Conservation (phyloP, 73 alveolate genomes). For the Tetrahymena elliotti region DNA sequence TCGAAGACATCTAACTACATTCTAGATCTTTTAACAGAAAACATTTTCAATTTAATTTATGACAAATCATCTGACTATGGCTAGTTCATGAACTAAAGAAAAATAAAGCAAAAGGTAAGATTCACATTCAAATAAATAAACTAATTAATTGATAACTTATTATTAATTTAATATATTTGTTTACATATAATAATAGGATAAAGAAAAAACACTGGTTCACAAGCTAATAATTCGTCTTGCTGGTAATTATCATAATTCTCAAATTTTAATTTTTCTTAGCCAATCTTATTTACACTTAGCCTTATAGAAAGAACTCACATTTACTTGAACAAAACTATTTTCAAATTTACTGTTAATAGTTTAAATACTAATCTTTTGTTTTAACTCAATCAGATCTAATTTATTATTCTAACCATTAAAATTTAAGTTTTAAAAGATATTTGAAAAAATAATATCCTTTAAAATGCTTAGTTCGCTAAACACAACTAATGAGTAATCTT, state of each 20-base stretch:
- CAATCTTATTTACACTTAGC: too few relatives aligned
- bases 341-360: too few relatives aligned
- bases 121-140: not conserved
- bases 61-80: not conserved
- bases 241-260: not conserved
- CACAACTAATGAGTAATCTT: too few relatives aligned
- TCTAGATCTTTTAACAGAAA: not conserved
- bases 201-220: not conserved
- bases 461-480: too few relatives aligned
- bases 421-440: too few relatives aligned
- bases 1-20: not conserved
- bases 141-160: not conserved
- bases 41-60: not conserved
- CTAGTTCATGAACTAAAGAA: not conserved
- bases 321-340: too few relatives aligned
- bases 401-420: too few relatives aligned
- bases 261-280: too few relatives aligned
- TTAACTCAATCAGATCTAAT: too few relatives aligned
- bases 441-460: too few relatives aligned
- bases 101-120: not conserved
- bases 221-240: not conserved
- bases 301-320: too few relatives aligned
- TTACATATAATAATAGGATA: not conserved
- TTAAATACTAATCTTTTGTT: too few relatives aligned
- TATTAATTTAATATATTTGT: not conserved